These are phyloP conservation scores for Alnus rubra DNA, from an alignment of 306 rosid genomes.

Conservation along the genomic window DNA sequence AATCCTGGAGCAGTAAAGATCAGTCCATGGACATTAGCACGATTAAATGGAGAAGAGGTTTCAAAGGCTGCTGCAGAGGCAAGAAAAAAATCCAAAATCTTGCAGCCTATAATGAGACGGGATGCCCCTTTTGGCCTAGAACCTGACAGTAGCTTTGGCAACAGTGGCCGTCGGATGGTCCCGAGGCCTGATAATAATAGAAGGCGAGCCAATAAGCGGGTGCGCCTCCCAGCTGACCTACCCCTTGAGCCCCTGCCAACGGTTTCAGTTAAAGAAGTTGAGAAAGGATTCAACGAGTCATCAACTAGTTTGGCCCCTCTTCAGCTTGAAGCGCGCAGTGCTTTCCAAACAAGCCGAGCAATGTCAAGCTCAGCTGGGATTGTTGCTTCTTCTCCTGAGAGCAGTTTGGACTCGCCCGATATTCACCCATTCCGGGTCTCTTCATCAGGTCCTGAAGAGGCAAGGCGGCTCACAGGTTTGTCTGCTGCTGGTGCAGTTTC, in stretches of 20 bases:
- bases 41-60: conserved; percentile 86
- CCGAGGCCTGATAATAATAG: conserved; percentile 66
- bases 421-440: conserved; percentile 80
- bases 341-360: conserved; percentile 68
- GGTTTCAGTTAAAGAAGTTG: conserved; percentile 48
- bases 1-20: conserved; percentile 80
- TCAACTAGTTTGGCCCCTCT: conserved; percentile 70
- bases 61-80: conserved; percentile 98
- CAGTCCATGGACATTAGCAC: conserved; percentile 96
- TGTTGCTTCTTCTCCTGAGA: conserved; percentile 88
- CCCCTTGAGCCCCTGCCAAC: conserved; percentile 59
- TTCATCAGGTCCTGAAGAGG: conserved; percentile 69
- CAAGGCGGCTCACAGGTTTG: conserved; percentile 58
- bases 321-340: conserved; percentile 80
- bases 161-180: conserved; percentile 66
- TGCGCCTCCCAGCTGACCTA: conserved; percentile 80
- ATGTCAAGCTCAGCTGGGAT: conserved; percentile 69
- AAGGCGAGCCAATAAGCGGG: conserved; percentile 70
- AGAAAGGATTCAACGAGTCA: conserved; percentile 56
- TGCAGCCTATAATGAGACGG: conserved; percentile 78
- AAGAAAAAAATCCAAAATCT: conserved; percentile 85
- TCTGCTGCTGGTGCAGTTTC: conserved; percentile 42
- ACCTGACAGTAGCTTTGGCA: conserved; percentile 60
- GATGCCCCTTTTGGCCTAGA: conserved; percentile 53
- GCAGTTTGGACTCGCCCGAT: conserved; percentile 92